A percentile compares a stretch with the other conserved stretches of the same genome.
These are phyloP conservation scores for Paraphoma sp. DNA, from an alignment of 2,329 filamentous ascomycete genomes.

Conservation along the genomic window DNA sequence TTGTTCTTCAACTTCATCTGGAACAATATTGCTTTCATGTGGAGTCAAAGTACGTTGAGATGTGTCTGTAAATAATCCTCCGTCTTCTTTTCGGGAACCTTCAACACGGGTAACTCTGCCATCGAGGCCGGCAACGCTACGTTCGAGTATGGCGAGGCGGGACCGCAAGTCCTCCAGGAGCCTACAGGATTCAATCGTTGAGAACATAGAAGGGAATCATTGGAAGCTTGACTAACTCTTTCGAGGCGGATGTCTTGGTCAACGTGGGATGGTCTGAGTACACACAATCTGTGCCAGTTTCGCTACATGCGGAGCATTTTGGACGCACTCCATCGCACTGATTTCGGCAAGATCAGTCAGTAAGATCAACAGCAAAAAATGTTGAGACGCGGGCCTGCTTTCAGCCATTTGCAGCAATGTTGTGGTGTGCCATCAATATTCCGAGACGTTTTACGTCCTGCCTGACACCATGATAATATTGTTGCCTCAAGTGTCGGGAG, in stretches of 20 bases:
- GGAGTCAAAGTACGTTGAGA: no score
- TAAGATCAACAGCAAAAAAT: background rate
- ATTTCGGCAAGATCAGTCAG: background rate
- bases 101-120: conserved; percentile 6
- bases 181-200: background rate
- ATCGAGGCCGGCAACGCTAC: conserved; percentile 4
- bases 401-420: no score
- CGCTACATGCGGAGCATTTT: conserved; percentile 51
- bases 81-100: background rate
- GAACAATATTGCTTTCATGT: no score
- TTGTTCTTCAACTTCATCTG: conserved; percentile 3
- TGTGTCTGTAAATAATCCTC: no score
- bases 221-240: conserved; percentile 37
- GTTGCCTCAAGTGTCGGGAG: no score
- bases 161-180: conserved; percentile 6
- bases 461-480: no score
- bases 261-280: conserved; percentile 48
- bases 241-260: conserved; percentile 50
- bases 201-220: background rate
- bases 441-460: no score
- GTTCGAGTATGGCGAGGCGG: conserved; percentile 8
- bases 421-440: no score
- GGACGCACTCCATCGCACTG: conserved; percentile 55
- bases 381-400: no score
- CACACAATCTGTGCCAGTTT: conserved; percentile 53